Percentiles rank a stretch among this genome's conserved stretches.
phyloP scores from a whole-genome alignment of 1,284 basidiomycete species.

The Leccinum subfulvum region DNA sequence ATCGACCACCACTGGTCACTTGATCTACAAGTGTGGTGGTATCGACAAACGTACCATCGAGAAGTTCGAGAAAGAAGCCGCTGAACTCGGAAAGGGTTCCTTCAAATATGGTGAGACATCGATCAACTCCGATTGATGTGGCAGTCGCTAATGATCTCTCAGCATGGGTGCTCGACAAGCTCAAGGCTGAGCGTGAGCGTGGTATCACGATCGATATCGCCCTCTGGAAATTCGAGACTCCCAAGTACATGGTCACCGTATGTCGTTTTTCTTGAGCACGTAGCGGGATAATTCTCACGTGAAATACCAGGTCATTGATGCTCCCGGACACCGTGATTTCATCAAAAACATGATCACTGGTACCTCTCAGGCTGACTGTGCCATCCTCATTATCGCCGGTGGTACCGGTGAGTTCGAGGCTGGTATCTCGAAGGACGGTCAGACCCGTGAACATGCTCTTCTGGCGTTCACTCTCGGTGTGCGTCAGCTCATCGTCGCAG shows the following conservation, averaged over 20 bases:
- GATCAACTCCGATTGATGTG: conserved; percentile 26
- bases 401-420: conserved; percentile 99
- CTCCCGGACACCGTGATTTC: conserved; percentile 99
- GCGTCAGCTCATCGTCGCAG: conserved; percentile 98
- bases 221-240: conserved; percentile 99
- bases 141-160: conserved; percentile 17
- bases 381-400: conserved; percentile 98
- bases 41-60: conserved; percentile 99
- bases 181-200: conserved; percentile 99
- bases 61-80: conserved; percentile 99
- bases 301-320: conserved; percentile 81
- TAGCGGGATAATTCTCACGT: conserved; percentile 9
- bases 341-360: conserved; percentile 99
- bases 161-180: conserved; percentile 99
- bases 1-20: conserved; percentile 99
- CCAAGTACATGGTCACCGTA: conserved; percentile 87
- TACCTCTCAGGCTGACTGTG: conserved; percentile 99
- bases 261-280: conserved; percentile 28
- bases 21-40: conserved; percentile 99
- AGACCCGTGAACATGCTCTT: conserved; percentile 99
- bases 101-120: conserved; percentile 89
- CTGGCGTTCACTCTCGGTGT: conserved; percentile 99
- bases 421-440: conserved; percentile 99
- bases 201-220: conserved; percentile 99
- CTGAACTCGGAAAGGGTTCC: conserved; percentile 99